Conservation (phyloP, 805 yeast species). For the Lipomyces spencermartinsiae region DNA sequence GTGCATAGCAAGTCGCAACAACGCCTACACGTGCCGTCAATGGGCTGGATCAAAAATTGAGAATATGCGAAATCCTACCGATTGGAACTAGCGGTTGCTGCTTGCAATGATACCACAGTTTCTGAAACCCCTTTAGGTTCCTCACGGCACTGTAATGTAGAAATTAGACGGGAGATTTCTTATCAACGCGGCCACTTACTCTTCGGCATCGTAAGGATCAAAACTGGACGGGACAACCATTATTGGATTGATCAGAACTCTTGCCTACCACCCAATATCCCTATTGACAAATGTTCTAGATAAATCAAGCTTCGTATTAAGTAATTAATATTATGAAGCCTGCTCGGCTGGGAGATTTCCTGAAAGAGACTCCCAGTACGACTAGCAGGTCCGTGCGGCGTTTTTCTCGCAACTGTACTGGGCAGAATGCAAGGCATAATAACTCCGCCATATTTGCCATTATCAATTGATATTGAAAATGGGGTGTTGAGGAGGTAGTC, state of each 20-base stretch:
- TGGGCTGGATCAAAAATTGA: background rate
- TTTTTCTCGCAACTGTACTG: too few species aligned
- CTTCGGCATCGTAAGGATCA: constrained; percentile 30
- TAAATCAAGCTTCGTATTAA: background rate
- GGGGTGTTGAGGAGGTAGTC: too few species aligned
- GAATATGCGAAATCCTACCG: constrained; percentile 56
- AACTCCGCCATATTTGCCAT: too few species aligned
- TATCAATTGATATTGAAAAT: too few species aligned
- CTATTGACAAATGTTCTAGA: background rate
- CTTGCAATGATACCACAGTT: constrained; percentile 63
- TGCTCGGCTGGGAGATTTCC: too few species aligned
- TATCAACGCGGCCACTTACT: constrained; percentile 18
- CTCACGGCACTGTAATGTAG: constrained; percentile 20
- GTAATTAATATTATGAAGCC: background rate
- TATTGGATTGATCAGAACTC: background rate
- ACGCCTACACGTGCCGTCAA: constrained; percentile 14
- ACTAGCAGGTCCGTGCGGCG: too few species aligned
- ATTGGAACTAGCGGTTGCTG: constrained; percentile 84
- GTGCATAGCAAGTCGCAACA: constrained; percentile 40
- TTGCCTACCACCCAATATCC: background rate
- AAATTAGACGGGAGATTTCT: background rate
- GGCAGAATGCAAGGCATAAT: too few species aligned
- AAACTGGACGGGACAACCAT: constrained; percentile 33
- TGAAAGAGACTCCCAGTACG: too few species aligned
- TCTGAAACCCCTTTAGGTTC: constrained; percentile 51